Evolutionary conservation across 306 rosid species (phyloP), one percentile per base, ranked within the genome.

Genomic region (Vigna hirtella): DNA sequence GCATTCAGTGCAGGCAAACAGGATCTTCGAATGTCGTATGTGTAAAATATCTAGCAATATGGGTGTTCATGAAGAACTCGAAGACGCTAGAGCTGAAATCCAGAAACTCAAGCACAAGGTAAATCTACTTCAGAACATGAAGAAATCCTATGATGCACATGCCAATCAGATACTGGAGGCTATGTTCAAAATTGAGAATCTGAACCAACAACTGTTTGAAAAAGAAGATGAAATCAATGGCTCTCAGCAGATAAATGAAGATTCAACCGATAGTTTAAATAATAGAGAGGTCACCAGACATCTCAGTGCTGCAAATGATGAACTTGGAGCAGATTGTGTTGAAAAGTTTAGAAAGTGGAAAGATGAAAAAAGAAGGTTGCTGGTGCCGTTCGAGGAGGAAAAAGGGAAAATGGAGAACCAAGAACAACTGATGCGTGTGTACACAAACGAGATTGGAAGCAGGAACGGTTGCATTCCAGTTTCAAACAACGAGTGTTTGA

Each of bases 31-130:
- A 79, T 51, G 63, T 62, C 74, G 51, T 53, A 45, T 32, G 55
- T 40, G 74, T 58, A 72, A 72, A 59, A 50, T 42, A 59, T 36
- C 74, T 50, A 79, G 78, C 73, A 28, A 91, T 30, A 30, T 91
- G 97, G 90, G 77, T 43, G 84, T 65, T 62, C 77, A 78, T 72
- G 86, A 79, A 84, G 93, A 92, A 83, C 83, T 87, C 9, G 91
- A 85, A 57, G 89, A 88, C 48, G 91, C 89, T 66, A 90, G 86
- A 81, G 85, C 80, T 32, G 87, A 92, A 82, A 86, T 87, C 48
- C 90, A 85, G 86, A 90, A 74, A 85, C 88, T 90, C 62, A 83
- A 56, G 70, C 79, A 72, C 62, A 87, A 92, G 80, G 77, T 78
- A 49, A 85, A 87, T 52, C 75, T 86, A 45, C 77, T 74, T n/a